Evolutionary conservation across 169 alveolate genomes (phyloP), one percentile per base, ranked within the genome.

Genomic region (Fabrea salina): DNA sequence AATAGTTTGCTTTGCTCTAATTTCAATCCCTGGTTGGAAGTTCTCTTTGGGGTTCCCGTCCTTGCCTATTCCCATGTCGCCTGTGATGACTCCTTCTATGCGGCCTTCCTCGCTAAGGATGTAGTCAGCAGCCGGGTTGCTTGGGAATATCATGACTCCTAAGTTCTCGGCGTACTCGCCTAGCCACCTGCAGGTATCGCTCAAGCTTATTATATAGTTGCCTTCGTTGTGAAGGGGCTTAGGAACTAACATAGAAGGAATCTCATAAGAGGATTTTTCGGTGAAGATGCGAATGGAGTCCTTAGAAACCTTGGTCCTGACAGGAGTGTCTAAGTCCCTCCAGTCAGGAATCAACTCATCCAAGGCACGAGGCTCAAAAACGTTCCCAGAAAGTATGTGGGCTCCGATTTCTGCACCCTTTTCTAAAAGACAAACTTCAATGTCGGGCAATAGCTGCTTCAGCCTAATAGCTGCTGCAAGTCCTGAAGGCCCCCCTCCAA

Each of bases 401-500:
- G 95, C 93, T 3, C 97, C 96, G 11, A 92, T 74, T 41, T 75
- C 89, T 11, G 95, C 87, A 0, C 93, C 95, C 54, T 93, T 94
- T 51, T 94, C 97, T 39, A 94, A 74, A 6, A 94, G 74, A 61
- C 93, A 89, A 13, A 94, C 95, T 2, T 86, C 64, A 25, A 82
- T n/a, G 50, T 85, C 89, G 35, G 86, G 74, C 33, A 68, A 75
- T 35, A 87, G 47, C 59, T 93, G 86, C 80, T 88, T 91, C 4
- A 91, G 77, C 43, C 85, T 83, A 6, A 94, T 94, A 27, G 96
- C 97, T 22, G 95, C 88, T 8, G 93, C 70, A 2, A 94, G 86
- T 43, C 97, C 96, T 16, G 96, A 95, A 13, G 95, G 95, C 0
- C 97, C 97, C n/a, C 92, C 96, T 27, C 97, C 97, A 3, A 90